Base-by-base conservation (phyloP, 768 basidiomycete genomes). In the Leccinum truebloodii region DNA sequence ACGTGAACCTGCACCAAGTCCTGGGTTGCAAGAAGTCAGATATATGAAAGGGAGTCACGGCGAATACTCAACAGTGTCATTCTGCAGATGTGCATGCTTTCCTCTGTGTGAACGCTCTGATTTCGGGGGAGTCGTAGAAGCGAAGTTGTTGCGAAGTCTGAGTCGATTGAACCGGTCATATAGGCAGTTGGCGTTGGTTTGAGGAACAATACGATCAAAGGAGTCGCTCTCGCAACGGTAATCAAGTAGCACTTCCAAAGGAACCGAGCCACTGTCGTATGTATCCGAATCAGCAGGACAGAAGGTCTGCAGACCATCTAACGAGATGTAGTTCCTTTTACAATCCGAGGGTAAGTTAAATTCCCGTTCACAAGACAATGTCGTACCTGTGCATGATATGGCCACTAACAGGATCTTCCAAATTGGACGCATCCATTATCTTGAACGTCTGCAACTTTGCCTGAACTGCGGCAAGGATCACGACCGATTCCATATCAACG, bases 81-180 rank as follows among this genome's bases (percentile, higher is more conserved):
- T 80, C 37, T 83, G 81, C 32, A 92, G 69, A 71, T 92, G 89
- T 7, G 71, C 67, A 14, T 72, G 64, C 28, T 70, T 67, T 20
- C 67, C 59, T 57, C 51, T 56, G 22, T 73, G 70, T 7, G 62
- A 53, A 20, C 73, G 68, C 48, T 72, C 71, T 41, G 77, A 75
- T n/a, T 84, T 80, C 16, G 77, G 71, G 12, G 69, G 72, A n/a
- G 75, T 70, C 34, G 80, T 77, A 12, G 85, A 83, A 34, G 87
- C 86, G 32, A 88, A 75, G 62, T 84, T 86, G 65, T 87, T 92
- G 49, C 88, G 87, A 55, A 95, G 77, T 37, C 95, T 87, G 9
- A 97, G 81, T 46, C 89, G 88, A 75, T 98, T 98, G 79, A 96
- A 96, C 71, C 92, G 94, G 80, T 98, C 95, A 71, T 95, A 94